These are phyloP conservation scores for Hypsizygus ulmarius DNA, from an alignment of 1,284 basidiomycete species.

Conservation along the genomic window DNA sequence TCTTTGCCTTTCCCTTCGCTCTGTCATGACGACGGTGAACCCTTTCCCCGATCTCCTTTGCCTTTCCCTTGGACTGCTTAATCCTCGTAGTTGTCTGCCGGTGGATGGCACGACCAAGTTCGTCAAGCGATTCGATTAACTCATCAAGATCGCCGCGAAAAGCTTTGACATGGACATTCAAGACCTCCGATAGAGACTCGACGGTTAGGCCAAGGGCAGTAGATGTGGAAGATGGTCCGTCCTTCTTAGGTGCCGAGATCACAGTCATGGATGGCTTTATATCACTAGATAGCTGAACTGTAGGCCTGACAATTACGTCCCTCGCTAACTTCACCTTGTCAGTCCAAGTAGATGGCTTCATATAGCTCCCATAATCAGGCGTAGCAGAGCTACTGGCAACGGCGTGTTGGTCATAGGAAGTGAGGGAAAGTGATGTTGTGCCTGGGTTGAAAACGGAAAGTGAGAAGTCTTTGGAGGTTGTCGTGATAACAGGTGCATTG, in stretches of 20 bases:
- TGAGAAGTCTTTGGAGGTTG: conserved; percentile 53
- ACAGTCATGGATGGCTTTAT: conserved; percentile 21
- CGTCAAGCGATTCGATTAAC: conserved; percentile 60
- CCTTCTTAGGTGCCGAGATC: conserved; percentile 18
- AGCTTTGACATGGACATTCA: conserved; percentile 45
- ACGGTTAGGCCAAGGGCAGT: conserved; percentile 42
- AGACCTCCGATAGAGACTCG: conserved; percentile 48
- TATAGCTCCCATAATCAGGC: conserved; percentile 19
- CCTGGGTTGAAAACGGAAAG: conserved; percentile 53
- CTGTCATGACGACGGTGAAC: conserved; percentile 51
- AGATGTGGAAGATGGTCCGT: conserved; percentile 24
- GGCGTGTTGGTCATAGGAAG: conserved; percentile 32
- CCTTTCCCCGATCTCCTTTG: conserved; percentile 44
- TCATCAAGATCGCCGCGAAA: conserved; percentile 54
- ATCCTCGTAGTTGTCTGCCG: conserved; percentile 43
- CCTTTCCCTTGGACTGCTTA: conserved; percentile 46
- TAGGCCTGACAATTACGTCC: conserved; percentile 26
- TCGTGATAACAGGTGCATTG: conserved; percentile 35
- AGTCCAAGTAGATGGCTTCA: conserved; percentile 23
- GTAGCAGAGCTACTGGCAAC: conserved; percentile 21
- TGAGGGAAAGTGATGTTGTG: conserved; percentile 38
- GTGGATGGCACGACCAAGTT: conserved; percentile 50
- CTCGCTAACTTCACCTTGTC: conserved; percentile 23
- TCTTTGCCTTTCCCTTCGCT: conserved; percentile 56
- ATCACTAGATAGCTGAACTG: conserved; percentile 21